Evolutionary conservation across 108 stramenopile genomes (phyloP).

Genomic region (Pseudonitzschia delicatissima): DNA sequence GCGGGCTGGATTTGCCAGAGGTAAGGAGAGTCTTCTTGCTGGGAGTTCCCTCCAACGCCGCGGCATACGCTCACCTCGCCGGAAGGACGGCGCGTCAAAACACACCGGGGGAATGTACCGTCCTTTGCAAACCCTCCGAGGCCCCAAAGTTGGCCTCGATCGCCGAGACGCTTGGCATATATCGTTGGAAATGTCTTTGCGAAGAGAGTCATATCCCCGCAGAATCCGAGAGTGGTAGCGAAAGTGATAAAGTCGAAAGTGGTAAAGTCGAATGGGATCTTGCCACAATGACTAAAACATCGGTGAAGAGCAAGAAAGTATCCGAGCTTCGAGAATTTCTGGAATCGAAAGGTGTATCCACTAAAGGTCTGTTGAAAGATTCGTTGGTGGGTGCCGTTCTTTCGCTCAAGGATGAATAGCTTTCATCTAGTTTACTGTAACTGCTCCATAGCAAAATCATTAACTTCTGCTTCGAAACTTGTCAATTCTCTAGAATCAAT

Average conservation of each 20-base stretch:
- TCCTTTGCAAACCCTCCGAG: conserved; percentile 43
- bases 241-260: background rate
- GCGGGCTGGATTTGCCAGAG: conserved; percentile 63
- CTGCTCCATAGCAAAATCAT: too few species aligned
- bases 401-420: background rate
- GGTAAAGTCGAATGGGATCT: conserved; percentile 1
- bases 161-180: conserved; percentile 49
- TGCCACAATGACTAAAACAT: background rate
- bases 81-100: conserved; percentile 69
- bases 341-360: background rate
- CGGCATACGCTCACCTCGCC: conserved; percentile 68
- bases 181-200: background rate
- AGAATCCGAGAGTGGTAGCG: background rate
- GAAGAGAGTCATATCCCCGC: background rate
- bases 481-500: too few species aligned
- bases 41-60: conserved; percentile 55
- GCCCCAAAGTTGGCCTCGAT: conserved; percentile 42
- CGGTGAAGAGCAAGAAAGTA: background rate
- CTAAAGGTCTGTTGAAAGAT: background rate
- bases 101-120: conserved; percentile 43
- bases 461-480: too few species aligned
- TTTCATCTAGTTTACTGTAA: too few species aligned
- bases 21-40: conserved; percentile 58
- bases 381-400: background rate
- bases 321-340: conserved; percentile 2